Conservation (phyloP, 192 early-diverging fungal genomes). For the Coemansia sp. region DNA sequence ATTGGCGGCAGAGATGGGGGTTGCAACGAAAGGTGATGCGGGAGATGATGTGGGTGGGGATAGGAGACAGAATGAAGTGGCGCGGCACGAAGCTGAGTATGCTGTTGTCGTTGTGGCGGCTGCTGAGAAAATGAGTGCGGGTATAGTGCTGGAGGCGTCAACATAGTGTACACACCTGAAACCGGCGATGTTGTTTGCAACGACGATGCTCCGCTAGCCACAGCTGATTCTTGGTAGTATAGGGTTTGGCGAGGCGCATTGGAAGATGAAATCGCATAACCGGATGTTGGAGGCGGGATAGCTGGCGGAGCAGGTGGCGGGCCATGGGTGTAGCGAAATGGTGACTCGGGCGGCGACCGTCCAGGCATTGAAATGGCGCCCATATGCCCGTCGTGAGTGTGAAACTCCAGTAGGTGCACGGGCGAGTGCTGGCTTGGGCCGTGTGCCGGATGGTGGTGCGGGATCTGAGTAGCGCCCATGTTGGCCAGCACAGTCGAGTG, state of each 20-base stretch:
- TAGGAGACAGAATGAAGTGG: slow-evolving; percentile 15
- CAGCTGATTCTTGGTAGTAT: slow-evolving; percentile 18
- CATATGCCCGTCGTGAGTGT: slow-evolving; percentile 12
- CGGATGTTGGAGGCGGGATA: slow-evolving; percentile 23
- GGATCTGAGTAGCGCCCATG: slow-evolving; percentile 7
- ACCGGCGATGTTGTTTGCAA: slow-evolving; percentile 29
- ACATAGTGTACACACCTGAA: slow-evolving; percentile 25
- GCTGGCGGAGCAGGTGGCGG: slow-evolving; percentile 46
- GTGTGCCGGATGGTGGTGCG: slow-evolving; percentile 9
- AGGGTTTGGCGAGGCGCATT: slow-evolving; percentile 26
- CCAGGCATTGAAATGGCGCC: slow-evolving; percentile 31
- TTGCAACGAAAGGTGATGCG: slow-evolving; percentile 12
- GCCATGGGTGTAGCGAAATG: slow-evolving; percentile 48
- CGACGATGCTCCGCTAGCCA: slow-evolving; percentile 7
- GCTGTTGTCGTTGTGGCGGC: slow-evolving; percentile 1
- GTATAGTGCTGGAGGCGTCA: slow-evolving; percentile 50
- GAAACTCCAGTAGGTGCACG: slow-evolving; percentile 9
- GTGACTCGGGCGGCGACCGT: slow-evolving; percentile 44
- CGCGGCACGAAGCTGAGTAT: slow-evolving; percentile 10
- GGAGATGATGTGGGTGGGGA: slow-evolving; percentile 21
- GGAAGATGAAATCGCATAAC: slow-evolving; percentile 13
- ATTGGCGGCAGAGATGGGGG: slow-evolving; percentile 15
- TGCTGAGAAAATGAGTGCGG: slow-evolving; percentile 38
- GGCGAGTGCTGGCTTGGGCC: slow-evolving; percentile 11
- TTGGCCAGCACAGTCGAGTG: slow-evolving; percentile 13